Base-by-base conservation (phyloP, 2,329 filamentous ascomycete genomes). In the Fusarium nodosum region DNA sequence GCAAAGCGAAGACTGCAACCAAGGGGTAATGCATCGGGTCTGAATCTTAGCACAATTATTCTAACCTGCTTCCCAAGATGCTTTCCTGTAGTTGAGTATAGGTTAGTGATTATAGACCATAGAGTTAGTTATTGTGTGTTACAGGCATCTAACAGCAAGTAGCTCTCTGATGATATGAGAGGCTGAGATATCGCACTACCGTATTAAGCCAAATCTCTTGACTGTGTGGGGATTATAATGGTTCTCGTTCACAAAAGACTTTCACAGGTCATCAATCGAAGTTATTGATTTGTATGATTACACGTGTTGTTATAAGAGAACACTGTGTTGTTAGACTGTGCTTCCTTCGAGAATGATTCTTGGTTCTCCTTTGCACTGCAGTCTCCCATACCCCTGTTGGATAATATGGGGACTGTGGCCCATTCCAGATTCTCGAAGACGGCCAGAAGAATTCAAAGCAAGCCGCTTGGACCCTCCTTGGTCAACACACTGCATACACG, bases 381-480 rank as follows among this genome's bases (percentile, higher is more conserved):
- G 56, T 36, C 56, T 38, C 38, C 56, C 41, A 31, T 47, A 53
- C 62, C 67, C 72, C 65, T 71, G 70, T 50, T 34, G 38, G 33
- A 55, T 60, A 63, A 60, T 58, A 48, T 73, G 69, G 72, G 36
- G 58, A 57, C 54, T n/a, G 52, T 61, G 67, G 62, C 63, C 56
- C 60, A 65, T 74, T 71, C 58, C 54, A 72, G 70, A 73, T 74
- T 74, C 72, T 74, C 72, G 72, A 74, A 74, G 70, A 66, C 68
- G 57, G 61, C 72, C 72, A 74, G 72, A 74, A 74, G 70, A 66
- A 72, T 73, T 60, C 56, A 64, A 73, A 72, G 52, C 60, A 64
- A 62, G 60, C 63, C 53, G 58, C 71, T 60, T 54, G 59, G 71
- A 44, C 56, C 66, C 68, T 66, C 56, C 38, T 66, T 57, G 45